Evolutionary conservation across 2,329 filamentous ascomycete genomes (phyloP).

Genomic region (Phialophora chinensis): DNA sequence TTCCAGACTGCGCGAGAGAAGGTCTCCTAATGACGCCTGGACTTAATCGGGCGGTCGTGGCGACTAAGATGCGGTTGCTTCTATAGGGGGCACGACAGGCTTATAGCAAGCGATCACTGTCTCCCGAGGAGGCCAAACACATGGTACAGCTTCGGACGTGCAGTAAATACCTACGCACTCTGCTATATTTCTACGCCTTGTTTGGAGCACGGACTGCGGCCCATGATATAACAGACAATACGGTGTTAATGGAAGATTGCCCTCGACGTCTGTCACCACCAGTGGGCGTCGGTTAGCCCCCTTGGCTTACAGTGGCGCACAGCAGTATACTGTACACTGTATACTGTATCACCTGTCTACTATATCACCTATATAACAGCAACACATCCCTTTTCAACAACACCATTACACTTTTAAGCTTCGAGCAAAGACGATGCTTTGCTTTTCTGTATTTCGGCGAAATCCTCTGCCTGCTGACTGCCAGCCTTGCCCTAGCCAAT

Average conservation of each 20-base stretch:
- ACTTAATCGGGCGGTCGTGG: too few relatives aligned
- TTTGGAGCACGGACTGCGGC: too few relatives aligned
- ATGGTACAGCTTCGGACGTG: too few relatives aligned
- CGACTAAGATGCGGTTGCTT: background rate
- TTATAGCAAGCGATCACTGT: too few relatives aligned
- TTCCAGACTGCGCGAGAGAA: constrained; percentile 34
- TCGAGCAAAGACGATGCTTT: too few relatives aligned
- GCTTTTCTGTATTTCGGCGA: too few relatives aligned
- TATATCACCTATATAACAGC: background rate
- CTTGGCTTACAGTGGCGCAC: background rate
- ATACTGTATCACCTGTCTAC: background rate
- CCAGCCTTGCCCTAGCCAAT: too few relatives aligned
- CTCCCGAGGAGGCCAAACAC: too few relatives aligned
- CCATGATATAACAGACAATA: background rate
- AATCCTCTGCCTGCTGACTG: too few relatives aligned
- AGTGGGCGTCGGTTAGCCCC: background rate
- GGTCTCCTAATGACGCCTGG: background rate
- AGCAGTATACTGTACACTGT: background rate
- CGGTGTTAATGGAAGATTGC: background rate
- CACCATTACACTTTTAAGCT: too few relatives aligned
- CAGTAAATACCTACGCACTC: too few relatives aligned
- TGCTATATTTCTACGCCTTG: background rate
- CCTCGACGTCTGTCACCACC: background rate
- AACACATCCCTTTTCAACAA: background rate
- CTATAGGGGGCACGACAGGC: background rate